Percentiles rank a stretch among this genome's conserved stretches.
Evolutionary conservation across 1,284 basidiomycete species (phyloP).

Genomic region (Ceratobasidium sp.): DNA sequence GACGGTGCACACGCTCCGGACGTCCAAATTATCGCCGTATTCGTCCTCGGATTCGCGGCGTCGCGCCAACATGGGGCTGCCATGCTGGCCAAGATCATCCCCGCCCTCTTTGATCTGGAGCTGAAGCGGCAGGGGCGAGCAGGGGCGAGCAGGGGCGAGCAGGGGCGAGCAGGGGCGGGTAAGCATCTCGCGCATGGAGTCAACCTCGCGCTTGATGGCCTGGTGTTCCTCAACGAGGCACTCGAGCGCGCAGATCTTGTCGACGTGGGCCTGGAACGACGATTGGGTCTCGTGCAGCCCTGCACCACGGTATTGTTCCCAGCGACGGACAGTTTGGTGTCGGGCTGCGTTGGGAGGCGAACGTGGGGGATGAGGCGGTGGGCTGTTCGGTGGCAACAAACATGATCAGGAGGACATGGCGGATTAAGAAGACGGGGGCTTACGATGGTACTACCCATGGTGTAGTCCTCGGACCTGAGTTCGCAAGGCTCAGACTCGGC

Average conservation of each 20-base stretch:
- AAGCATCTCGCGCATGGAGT: slow-evolving; percentile 72
- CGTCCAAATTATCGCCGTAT: slow-evolving; percentile 54
- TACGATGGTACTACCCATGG: slow-evolving; percentile 75
- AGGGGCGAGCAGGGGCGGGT: slow-evolving; percentile 60
- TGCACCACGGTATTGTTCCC: slow-evolving; percentile 49
- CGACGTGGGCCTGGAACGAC: slow-evolving; percentile 78
- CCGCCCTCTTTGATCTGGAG: slow-evolving; percentile 63
- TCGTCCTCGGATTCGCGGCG: slow-evolving; percentile 48
- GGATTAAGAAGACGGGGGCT: neutral
- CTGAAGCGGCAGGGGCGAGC: slow-evolving; percentile 62
- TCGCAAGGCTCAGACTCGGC: slow-evolving; percentile 93
- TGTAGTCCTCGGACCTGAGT: slow-evolving; percentile 94
- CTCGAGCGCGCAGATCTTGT: slow-evolving; percentile 81
- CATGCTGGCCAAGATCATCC: slow-evolving; percentile 22
- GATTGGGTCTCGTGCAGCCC: slow-evolving; percentile 81
- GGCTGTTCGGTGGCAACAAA: slow-evolving; percentile 17
- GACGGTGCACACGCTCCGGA: slow-evolving; percentile 46
- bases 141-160: slow-evolving; percentile 65
- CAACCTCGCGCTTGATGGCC: slow-evolving; percentile 80
- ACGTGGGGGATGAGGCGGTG: slow-evolving; percentile 70
- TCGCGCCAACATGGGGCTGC: slow-evolving; percentile 5
- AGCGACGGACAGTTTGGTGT: slow-evolving; percentile 36
- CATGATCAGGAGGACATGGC: neutral
- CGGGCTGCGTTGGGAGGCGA: slow-evolving; percentile 54
- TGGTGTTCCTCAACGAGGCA: slow-evolving; percentile 82